Percentiles rank a stretch among this genome's conserved stretches.
Evolutionary conservation across 768 basidiomycete species (phyloP).

Genomic region (Rhizopogon vinicolor): DNA sequence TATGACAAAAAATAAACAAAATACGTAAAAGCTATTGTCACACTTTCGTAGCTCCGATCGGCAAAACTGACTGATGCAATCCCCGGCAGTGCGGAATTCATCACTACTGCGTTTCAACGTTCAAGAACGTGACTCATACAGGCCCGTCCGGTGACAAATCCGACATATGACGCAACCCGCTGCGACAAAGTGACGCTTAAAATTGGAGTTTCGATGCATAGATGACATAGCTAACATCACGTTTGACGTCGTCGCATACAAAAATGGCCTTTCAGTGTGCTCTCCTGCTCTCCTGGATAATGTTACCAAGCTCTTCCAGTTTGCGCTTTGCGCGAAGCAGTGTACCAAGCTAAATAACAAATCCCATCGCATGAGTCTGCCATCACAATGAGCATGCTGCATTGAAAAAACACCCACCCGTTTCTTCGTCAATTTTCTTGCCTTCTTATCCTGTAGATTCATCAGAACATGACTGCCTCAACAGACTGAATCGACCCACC

Average conservation of each 20-base stretch:
- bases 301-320: conserved; percentile 87
- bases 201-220: conserved; percentile 4
- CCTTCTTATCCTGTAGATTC: conserved; percentile 86
- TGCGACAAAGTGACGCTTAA: background rate
- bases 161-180: background rate
- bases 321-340: conserved; percentile 98
- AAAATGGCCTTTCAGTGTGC: conserved; percentile 36
- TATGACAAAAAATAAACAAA: background rate
- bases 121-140: background rate
- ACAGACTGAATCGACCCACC: conserved; percentile 40
- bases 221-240: conserved; percentile 7
- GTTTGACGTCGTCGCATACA: background rate
- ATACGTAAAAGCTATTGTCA: background rate
- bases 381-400: background rate
- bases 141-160: background rate
- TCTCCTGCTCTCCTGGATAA: conserved; percentile 93
- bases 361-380: background rate
- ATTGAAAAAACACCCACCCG: conserved; percentile 58
- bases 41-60: background rate
- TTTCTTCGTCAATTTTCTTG: conserved; percentile 98
- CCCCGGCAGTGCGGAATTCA: background rate
- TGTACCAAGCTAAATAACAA: conserved; percentile 76
- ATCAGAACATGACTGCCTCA: background rate
- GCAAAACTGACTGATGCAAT: background rate
- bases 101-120: too few species aligned